These are phyloP conservation scores for Sphenostylis stenocarpa DNA, from an alignment of 306 rosid genomes.

Conservation along the genomic window DNA sequence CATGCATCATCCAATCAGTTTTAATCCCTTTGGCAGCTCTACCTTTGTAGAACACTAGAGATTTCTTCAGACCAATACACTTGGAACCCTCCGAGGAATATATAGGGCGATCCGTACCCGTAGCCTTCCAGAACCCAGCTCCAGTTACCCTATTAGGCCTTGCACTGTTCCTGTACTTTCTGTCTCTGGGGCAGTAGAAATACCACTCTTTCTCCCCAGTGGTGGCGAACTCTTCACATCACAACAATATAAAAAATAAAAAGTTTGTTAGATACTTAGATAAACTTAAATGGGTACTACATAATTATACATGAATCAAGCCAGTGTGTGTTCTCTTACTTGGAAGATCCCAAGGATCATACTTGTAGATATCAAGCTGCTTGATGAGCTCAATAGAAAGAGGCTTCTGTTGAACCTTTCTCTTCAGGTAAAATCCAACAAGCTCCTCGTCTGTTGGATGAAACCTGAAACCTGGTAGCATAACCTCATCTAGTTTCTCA, in stretches of 20 bases:
- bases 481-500: slow-evolving; percentile 72
- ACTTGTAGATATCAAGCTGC: slow-evolving; percentile 91
- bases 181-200: slow-evolving; percentile 91
- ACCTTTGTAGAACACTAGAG: slow-evolving; percentile 88
- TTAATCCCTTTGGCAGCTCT: slow-evolving; percentile 88
- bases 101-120: slow-evolving; percentile 88
- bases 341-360: slow-evolving; percentile 99
- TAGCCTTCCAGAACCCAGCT: slow-evolving; percentile 98
- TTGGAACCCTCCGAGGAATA: slow-evolving; percentile 78
- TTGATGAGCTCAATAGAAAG: slow-evolving; percentile 86
- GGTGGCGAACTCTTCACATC: slow-evolving; percentile 59
- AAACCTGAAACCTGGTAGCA: slow-evolving; percentile 93
- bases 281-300: not conserved
- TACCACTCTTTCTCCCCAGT: slow-evolving; percentile 95
- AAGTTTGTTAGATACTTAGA: not conserved
- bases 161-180: slow-evolving; percentile 92
- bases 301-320: not conserved
- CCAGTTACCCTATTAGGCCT: slow-evolving; percentile 91
- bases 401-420: slow-evolving; percentile 77
- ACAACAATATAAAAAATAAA: not conserved
- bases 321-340: slow-evolving; percentile 47
- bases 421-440: slow-evolving; percentile 86
- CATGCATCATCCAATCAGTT: slow-evolving; percentile 99
- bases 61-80: slow-evolving; percentile 91
- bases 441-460: slow-evolving; percentile 99